Conservation (phyloP, 441 rosid genomes). For the Euphorbia celastroides region DNA sequence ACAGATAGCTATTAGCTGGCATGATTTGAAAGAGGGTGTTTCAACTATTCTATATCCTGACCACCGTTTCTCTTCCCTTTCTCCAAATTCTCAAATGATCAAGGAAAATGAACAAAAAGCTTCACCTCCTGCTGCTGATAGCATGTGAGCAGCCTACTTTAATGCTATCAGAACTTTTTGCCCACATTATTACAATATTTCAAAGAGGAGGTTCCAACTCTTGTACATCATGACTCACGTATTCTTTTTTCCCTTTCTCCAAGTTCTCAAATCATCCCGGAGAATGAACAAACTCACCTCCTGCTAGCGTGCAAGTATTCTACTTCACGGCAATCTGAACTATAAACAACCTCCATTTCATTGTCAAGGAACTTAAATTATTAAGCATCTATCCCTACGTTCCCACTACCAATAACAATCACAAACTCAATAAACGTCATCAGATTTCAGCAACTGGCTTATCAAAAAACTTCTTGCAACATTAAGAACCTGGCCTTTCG, state of each 20-base stretch:
- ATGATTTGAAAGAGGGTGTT: too few relatives aligned
- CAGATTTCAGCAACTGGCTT: constrained; percentile 9
- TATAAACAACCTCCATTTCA: background rate
- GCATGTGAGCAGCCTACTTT: too few relatives aligned
- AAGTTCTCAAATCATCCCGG: background rate
- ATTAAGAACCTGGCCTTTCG: constrained; percentile 77
- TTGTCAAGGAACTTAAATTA: background rate
- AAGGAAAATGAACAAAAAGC: too few relatives aligned
- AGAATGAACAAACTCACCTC: background rate
- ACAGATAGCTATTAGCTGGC: background rate
- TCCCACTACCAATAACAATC: background rate
- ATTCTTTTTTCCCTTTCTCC: background rate
- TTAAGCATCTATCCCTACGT: background rate
- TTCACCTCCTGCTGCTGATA: too few relatives aligned
- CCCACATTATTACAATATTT: background rate
- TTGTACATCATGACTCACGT: background rate
- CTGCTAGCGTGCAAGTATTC: background rate
- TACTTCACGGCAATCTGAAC: background rate
- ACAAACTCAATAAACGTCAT: constrained; percentile 3
- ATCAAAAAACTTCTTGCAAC: constrained; percentile 7
- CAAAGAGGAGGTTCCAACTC: background rate
- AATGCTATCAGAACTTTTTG: too few relatives aligned
- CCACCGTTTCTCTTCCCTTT: too few relatives aligned
- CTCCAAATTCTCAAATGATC: too few relatives aligned
- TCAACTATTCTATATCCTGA: too few relatives aligned